A percentile compares a stretch with the other conserved stretches of the same genome.
Evolutionary conservation across 345 rosid species (phyloP).

Genomic region (Eucalyptus marginata): DNA sequence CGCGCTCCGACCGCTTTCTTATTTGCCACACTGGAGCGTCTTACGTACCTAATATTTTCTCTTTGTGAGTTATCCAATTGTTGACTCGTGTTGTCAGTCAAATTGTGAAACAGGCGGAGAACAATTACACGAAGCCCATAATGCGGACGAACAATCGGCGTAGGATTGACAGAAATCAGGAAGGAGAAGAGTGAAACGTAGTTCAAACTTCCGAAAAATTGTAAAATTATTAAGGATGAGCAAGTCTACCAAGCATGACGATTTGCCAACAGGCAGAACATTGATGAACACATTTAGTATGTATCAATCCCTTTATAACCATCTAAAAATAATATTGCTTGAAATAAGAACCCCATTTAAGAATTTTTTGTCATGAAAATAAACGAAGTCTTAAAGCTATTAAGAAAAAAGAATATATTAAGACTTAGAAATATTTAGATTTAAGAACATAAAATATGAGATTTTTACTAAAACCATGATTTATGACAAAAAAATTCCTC

Average conservation of each 20-base stretch:
- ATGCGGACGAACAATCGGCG: background rate
- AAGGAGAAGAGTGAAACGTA: background rate
- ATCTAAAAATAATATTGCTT: background rate
- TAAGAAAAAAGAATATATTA: too few species aligned
- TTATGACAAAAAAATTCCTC: background rate
- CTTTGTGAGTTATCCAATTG: background rate
- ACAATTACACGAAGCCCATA: background rate
- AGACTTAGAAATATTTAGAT: background rate
- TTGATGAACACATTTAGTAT: too few species aligned
- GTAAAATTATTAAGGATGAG: background rate
- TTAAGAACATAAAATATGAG: background rate
- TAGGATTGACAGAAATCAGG: background rate
- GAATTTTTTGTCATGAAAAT: background rate
- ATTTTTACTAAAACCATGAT: background rate
- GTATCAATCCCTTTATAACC: background rate
- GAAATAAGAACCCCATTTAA: background rate
- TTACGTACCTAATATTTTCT: too few species aligned
- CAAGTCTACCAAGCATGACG: background rate
- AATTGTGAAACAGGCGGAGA: background rate
- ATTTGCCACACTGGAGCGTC: too few species aligned
- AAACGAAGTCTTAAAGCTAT: too few species aligned
- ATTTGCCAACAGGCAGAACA: background rate
- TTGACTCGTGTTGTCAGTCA: background rate
- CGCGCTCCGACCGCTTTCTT: too few species aligned
- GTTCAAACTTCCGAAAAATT: background rate